Evolutionary conservation across 139 green algal species (phyloP), one percentile per base, ranked within the genome.

Genomic region (Eudorina sp.): DNA sequence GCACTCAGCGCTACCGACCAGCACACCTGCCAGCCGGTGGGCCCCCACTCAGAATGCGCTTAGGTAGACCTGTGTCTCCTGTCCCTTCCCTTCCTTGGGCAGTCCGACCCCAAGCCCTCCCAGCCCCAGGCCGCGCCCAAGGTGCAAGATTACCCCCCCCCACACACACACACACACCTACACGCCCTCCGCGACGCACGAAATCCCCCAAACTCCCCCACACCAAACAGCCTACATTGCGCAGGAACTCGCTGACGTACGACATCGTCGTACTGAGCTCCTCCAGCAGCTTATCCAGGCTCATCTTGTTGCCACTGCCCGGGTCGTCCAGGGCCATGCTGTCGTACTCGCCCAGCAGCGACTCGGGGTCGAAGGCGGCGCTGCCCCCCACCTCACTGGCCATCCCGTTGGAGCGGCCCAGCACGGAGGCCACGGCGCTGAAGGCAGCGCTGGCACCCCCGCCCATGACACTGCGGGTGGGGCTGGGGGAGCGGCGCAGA

Each of bases 161-260:
- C 62, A 11, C 16, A 69, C 6, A 31, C 58, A 69, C 58, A 69
- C 23, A 69, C 21, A 72, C 23, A 72, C 62, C 9, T 55, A 55
- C 48, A 66, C 55, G 14, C 27, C 5, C 55, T 19, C 55, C 55
- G n/a, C n/a, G n/a, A n/a, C n/a, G n/a, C n/a, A n/a, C n/a, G n/a
- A n/a, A n/a, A n/a, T n/a, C n/a, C n/a, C n/a, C n/a, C n/a, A n/a
- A n/a, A n/a, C 55, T 43, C 6, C 62, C 16, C 25, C 70, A 79
- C 45, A 43, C 64, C 64, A 64, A 69, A 34, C 18, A 38, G 25
- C 45, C 11, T 41, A 78, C 58, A 29, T 89, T 90, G n/a, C 86
- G 46, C 9, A 94, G 66, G 72, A 94, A 94, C 25, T 94, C 92
- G 55, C 73, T 88, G 6, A 94, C 85, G 73, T 85, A 94, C 45